Conservation (phyloP, 805 yeast species). For the fission yeast (Schizosaccharomyces pombe) region DNA sequence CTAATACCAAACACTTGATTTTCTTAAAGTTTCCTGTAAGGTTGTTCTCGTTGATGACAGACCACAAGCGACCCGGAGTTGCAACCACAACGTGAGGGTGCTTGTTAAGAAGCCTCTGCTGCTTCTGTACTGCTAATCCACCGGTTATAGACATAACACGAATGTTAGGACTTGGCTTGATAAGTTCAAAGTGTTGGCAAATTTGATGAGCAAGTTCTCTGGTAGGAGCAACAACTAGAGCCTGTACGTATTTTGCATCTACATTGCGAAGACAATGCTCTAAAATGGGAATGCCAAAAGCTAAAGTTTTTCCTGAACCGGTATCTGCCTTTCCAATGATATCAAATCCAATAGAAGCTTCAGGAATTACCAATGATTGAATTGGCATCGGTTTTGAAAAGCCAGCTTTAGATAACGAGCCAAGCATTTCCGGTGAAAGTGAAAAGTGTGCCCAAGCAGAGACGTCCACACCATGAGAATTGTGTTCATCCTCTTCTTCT, state of each 20-base stretch:
- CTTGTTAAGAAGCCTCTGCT: slow-evolving; percentile 45
- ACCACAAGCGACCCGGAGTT: slow-evolving; percentile 85
- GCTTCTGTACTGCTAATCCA: slow-evolving; percentile 84
- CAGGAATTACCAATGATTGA: slow-evolving; percentile 54
- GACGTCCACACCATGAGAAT: slow-evolving; percentile 11
- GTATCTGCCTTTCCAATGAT: slow-evolving; percentile 91
- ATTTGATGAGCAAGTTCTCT: slow-evolving; percentile 93
- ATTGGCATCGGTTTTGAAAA: slow-evolving; percentile 63
- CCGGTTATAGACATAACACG: slow-evolving; percentile 71
- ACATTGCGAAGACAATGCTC: slow-evolving; percentile 28
- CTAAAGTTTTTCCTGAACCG: slow-evolving; percentile 92
- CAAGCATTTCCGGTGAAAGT: slow-evolving; percentile 29
- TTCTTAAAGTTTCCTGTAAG: slow-evolving; percentile 21
- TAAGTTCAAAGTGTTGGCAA: slow-evolving; percentile 40
- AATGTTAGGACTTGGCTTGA: slow-evolving; percentile 23
- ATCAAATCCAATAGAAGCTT: slow-evolving; percentile 49
- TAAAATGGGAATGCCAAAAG: slow-evolving; percentile 79
- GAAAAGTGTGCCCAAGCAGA: slow-evolving; percentile 20
- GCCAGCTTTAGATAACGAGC: slow-evolving; percentile 34
- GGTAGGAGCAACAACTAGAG: slow-evolving; percentile 77
- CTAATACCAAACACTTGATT: slow-evolving; percentile 40
- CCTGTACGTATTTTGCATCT: slow-evolving; percentile 16
- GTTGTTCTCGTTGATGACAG: slow-evolving; percentile 33
- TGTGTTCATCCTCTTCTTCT: slow-evolving; percentile 10
- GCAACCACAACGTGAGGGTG: slow-evolving; percentile 70